Evolutionary conservation across 2,329 filamentous ascomycete genomes (phyloP), one percentile per base, ranked within the genome.

Genomic region (Fusarium temperatum): DNA sequence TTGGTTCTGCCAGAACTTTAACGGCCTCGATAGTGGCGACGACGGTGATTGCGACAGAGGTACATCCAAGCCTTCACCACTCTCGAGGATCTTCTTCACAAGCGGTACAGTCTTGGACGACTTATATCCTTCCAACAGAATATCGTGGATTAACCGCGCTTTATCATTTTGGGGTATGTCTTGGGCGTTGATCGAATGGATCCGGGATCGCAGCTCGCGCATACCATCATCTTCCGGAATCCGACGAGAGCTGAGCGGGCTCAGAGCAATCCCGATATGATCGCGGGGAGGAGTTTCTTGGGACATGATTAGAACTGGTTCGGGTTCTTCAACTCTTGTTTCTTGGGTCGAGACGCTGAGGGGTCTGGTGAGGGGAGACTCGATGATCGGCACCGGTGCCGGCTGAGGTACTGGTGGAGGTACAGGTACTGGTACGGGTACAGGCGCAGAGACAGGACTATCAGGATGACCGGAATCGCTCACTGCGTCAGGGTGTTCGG

Each of bases 141-240:
- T 81, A 50, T 88, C 86, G 80, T 96, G 94, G 82, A 96, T 91
- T 77, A 92, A 84, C 68, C 86, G 88, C 30, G 93, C 93, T 82
- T 95, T 95, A 66, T 94, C 90, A 12, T 85, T 80, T 48, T 87
- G 85, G 8, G 88, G 81, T 54, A 91, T 85, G 30, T 90, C 85
- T 74, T 87, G 86, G 32, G 88, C 85, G 79, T 94, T 92, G 70
- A 96, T 92, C 28, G 85, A 85, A 67, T 92, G 87, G 73, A 96
- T 94, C 70, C 89, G 89, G 72, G 84, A 87, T 76, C 94, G 87
- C 76, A 96, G 81, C 62, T 84, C 82, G 24, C 88, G 86, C 91
- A 94, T 95, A 50, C 94, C 94, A 85, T 96, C 94, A 78, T 96
- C 92, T 79, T 92, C 94, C 3, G 93, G 93, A 45, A 94, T 82